Evolutionary conservation across 257 asterid species (phyloP), one percentile per base, ranked within the genome.

Genomic region (Penstemon eatonii): DNA sequence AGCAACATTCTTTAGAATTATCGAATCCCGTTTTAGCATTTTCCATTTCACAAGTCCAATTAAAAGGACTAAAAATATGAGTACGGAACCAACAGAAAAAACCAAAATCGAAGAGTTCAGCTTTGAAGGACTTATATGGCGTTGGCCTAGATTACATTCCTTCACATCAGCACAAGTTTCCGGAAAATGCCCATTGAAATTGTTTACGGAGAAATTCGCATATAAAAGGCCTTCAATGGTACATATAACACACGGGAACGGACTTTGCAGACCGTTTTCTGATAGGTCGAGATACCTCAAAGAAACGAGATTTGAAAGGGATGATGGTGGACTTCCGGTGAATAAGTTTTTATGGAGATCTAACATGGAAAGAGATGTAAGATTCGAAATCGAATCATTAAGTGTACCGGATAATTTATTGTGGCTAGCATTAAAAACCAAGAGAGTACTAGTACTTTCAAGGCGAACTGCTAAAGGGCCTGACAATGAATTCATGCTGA

Each of bases 201-300:
- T 70, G 78, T 89, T 91, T 13, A 77, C 72, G n/a, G 96, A 85
- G 78, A 91, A 91, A 68, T 89, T 91, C 41, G 78, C 66, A 70
- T 72, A 89, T 5, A 46, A 18, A 19, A 91, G 80, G 75, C 96
- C 90, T 68, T 76, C 74, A 65, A 83, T 75, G n/a, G 77, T 61
- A 72, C 98, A 89, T 5, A 91, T 69, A 45, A 77, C 74, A 68
- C 98, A 89, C 10, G 94, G 98, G 61, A 91, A 87, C 44, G 70
- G 39, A 41, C 68, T 67, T 39, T 52, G 79, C 54, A 91, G 89
- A 38, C 76, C 55, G 82, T 91, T 91, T 53, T 61, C 76, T n/a
- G 98, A 91, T 37, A 91, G 33, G 66, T 91, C 98, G 15, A 91
- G 91, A 80, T 85, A 85, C 3, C 94, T 86, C 78, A 91, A 80